Percentiles rank a stretch among this genome's conserved stretches.
Conservation (phyloP, 2,329 filamentous ascomycete species). For the Cercospora beticola region DNA sequence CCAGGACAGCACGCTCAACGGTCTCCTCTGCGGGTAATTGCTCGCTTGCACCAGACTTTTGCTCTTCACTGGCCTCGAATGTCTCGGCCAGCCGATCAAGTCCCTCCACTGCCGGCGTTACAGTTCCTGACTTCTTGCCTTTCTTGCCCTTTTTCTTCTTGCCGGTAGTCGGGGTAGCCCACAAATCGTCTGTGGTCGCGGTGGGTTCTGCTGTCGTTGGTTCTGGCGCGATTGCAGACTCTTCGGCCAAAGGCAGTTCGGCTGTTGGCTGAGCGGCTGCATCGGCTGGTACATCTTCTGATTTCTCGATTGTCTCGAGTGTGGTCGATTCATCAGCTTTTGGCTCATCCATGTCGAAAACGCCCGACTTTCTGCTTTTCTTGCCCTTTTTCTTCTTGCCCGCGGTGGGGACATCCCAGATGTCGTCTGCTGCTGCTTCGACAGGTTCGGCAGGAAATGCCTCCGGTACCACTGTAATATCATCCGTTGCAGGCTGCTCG, state of each 20-base stretch:
- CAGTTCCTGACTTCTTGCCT: slow-evolving; percentile 40
- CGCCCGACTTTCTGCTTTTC: neutral
- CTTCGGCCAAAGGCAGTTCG: neutral
- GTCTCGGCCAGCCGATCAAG: slow-evolving; percentile 27
- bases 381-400: slow-evolving; percentile 41
- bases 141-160: slow-evolving; percentile 44
- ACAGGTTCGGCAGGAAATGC: neutral
- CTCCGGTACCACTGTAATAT: neutral
- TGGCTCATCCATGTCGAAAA: neutral
- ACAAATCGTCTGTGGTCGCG: slow-evolving; percentile 22
- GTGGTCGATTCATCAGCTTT: neutral
- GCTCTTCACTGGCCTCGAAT: neutral
- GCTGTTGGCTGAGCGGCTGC: neutral
- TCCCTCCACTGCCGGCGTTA: slow-evolving; percentile 6
- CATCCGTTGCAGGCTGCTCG: neutral
- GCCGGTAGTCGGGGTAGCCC: slow-evolving; percentile 31
- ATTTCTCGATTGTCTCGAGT: neutral
- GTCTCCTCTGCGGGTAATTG: neutral
- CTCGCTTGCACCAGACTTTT: neutral
- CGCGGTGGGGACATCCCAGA: slow-evolving; percentile 28
- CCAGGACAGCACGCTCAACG: neutral
- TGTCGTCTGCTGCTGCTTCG: slow-evolving; percentile 20
- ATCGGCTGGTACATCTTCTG: neutral
- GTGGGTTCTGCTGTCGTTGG: neutral
- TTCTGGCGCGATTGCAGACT: neutral